Base-by-base conservation (phyloP, 202 grass and related monocot genomes). In the Setaria italica region DNA sequence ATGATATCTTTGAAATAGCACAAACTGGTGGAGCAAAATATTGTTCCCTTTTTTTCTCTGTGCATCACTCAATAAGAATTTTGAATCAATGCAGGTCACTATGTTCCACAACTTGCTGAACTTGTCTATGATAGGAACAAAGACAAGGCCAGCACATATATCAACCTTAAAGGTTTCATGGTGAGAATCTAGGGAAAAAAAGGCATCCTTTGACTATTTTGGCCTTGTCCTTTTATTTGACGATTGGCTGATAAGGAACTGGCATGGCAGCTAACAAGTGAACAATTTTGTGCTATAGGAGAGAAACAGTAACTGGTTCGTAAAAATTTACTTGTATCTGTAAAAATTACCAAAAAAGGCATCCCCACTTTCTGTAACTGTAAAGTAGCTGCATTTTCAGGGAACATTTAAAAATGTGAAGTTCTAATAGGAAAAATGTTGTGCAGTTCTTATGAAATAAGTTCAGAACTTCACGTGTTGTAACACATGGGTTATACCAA, bases 141-240 rank as follows among this genome's bases (percentile, higher is more conserved):
- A 72, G 57, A 88, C 46, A 86, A 83, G 37, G 76, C 57, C 67
- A 85, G 79, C 46, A 67, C 70, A 35, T 85, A 87, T 53, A 94
- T 98, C 72, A 98, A 98, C 60, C 37, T 93, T 69, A 93, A 95
- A 88, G 95, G 95, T 42, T 94, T 98, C 84, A 94, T 94, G 81
- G 91, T 98, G 78, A 98, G 86, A 79, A 79, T 53, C 57, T 50
- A 20, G 29, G 62, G 14, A 60, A 11, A 46, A 14, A 60, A 11
- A 47, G 54, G 9, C 46, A 62, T 82, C 3, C 54, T 70, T 59
- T 83, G 11, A 14, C 32, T 63, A 53, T 39, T 56, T 70, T 85
- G 15, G 15, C 54, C 45, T 77, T 76, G 5, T 72, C 48, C 54
- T 42, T 70, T 53, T 75, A 34, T 74, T 74, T 20, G 39, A 82